Evolutionary conservation across 352 stramenopile species (phyloP).

Genomic region (Globisporangium barbulae): DNA sequence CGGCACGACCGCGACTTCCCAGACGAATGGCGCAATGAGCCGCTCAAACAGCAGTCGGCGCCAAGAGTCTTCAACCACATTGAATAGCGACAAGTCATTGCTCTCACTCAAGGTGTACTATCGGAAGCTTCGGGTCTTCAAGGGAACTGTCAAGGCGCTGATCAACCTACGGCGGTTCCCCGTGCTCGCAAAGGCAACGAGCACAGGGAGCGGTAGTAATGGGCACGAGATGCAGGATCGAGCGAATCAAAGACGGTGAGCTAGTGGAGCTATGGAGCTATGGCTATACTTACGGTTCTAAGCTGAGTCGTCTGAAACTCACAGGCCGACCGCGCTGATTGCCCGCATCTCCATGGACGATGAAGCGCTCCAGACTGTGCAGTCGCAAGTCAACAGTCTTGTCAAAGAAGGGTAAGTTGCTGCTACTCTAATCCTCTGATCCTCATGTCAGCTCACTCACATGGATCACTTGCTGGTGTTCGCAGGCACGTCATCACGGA

Average conservation of each 20-base stretch:
- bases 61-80: conserved; percentile 13
- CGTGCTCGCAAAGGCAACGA: not conserved
- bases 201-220: not conserved
- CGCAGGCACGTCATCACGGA: conserved; percentile 60
- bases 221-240: not conserved
- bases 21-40: conserved; percentile 1
- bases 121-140: conserved; percentile 64
- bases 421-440: not conserved
- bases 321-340: conserved; percentile 25
- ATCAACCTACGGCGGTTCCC: conserved; percentile 48
- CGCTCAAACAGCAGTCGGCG: not conserved
- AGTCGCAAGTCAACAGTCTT: conserved; percentile 62
- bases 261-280: not conserved
- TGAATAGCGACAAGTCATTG: conserved; percentile 31
- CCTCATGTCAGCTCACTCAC: not conserved
- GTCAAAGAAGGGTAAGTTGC: conserved; percentile 45
- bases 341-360: conserved; percentile 38
- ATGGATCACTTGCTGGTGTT: not conserved
- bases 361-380: conserved; percentile 31
- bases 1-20: conserved; percentile 1
- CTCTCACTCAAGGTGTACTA: conserved; percentile 68
- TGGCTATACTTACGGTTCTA: too few species aligned
- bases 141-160: conserved; percentile 59
- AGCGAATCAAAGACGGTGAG: not conserved
- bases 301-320: not conserved